phyloP scores from a whole-genome alignment of 305 asterid species.

The Fraxinus greggii region DNA sequence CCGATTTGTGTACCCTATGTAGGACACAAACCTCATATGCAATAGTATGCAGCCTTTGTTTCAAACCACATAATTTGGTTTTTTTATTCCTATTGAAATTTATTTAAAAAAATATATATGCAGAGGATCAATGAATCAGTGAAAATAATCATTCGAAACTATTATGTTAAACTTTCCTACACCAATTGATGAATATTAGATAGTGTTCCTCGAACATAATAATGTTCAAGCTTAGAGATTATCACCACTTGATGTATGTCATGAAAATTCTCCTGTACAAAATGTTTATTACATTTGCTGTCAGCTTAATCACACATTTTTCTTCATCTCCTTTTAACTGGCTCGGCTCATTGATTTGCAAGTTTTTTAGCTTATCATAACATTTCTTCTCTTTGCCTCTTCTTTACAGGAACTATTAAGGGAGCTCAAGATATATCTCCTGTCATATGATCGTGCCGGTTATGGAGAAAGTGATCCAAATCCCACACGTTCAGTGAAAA shows the following conservation, averaged over 20 bases:
- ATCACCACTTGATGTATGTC: background rate
- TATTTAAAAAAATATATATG: background rate
- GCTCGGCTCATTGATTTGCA: background rate
- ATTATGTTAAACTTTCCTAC: background rate
- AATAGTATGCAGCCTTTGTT: background rate
- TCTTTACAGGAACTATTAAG: slow-evolving; percentile 47
- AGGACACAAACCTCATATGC: background rate
- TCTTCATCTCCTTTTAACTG: background rate
- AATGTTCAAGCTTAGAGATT: background rate
- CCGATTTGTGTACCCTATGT: background rate
- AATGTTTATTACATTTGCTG: background rate
- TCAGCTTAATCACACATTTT: background rate
- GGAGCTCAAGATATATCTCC: slow-evolving; percentile 42
- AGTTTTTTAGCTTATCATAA: background rate
- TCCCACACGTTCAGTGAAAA: slow-evolving; percentile 58
- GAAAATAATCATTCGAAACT: background rate
- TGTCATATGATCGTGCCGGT: slow-evolving; percentile 72
- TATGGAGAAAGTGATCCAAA: slow-evolving; percentile 76
- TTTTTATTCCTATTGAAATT: background rate
- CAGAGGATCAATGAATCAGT: background rate
- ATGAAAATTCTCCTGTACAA: background rate
- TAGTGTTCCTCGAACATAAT: background rate
- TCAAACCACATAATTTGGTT: background rate
- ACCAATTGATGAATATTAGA: background rate
- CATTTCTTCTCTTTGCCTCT: slow-evolving; percentile 4